Base-by-base conservation (phyloP, 202 grass and related monocot species). In the Panicum hallii region DNA sequence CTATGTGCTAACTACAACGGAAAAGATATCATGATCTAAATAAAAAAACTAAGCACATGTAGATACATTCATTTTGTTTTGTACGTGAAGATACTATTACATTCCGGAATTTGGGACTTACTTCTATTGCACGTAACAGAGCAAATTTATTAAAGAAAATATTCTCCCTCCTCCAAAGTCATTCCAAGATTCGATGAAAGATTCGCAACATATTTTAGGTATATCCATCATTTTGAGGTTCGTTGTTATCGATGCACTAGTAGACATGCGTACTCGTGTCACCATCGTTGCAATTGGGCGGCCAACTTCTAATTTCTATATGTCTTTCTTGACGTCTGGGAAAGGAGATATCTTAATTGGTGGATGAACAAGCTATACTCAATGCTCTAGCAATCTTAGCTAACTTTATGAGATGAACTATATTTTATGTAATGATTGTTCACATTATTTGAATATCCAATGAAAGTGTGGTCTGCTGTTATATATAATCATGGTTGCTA, bases 391-490 rank as follows among this genome's bases (percentile, higher is more conserved):
- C 22, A 19, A 12, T 50, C 15, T 43, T 70, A 48, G 28, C 43
- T 30, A 17, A 23, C 28, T 67, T 56, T 74, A 64, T 47, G 12
- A 60, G 28, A 14, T 23, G 22, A 38, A 56, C 60, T 14, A 67
- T 74, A 75, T 69, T 76, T 82, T 82, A 41, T 41, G 40, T 34
- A 23, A 74, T 34, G 16, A 61, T 70, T 44, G 17, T 32, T 61
- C 40, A 61, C 1, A 2, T 5, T 41, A 75, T 49, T 50, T 34
- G 34, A 42, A 63, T 54, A 45, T 23, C 54, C 23, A 15, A 69
- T 75, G 23, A 19, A 57, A 26, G 2, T 23, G 44, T 14, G 7
- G 9, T 16, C 5, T 47, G 62, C 42, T 15, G 26, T 30, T 30
- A 75, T 23, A 38, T 2, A 41, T 23, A 42, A n/a, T 44, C 15